Conservation (phyloP, 306 rosid genomes). For the Cotoneaster glaucophyllus region DNA sequence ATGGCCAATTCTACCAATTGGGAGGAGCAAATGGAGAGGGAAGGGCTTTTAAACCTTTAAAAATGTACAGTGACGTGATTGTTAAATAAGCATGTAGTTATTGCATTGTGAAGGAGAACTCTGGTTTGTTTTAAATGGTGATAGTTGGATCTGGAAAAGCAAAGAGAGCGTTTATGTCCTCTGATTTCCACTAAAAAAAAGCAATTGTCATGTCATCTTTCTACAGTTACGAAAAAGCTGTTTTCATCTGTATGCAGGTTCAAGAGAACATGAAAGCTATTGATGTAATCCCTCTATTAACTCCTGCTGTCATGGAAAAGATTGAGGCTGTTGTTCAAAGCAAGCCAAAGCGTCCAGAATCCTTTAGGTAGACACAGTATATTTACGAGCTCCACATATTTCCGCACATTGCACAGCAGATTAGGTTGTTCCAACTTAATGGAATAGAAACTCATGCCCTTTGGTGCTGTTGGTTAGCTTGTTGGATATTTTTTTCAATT, state of each 20-base stretch:
- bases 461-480: background rate
- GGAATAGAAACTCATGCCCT: background rate
- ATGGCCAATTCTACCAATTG: background rate
- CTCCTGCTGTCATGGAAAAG: constrained; percentile 91
- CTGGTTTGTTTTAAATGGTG: background rate
- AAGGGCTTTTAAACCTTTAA: background rate
- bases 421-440: background rate
- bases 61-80: background rate
- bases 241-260: constrained; percentile 37
- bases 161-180: background rate
- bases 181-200: background rate
- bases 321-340: constrained; percentile 79
- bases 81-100: background rate
- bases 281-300: constrained; percentile 68
- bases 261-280: constrained; percentile 97
- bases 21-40: background rate
- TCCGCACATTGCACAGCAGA: constrained; percentile 22
- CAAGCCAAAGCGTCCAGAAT: constrained; percentile 94
- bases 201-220: background rate
- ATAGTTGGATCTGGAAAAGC: background rate
- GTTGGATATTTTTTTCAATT: background rate
- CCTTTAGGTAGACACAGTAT: constrained; percentile 44
- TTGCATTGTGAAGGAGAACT: background rate
- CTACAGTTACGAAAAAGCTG: background rate
- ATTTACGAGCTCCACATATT: constrained; percentile 9